phyloP scores from a whole-genome alignment of 441 rosid genomes.

The Corymbia citriodora region DNA sequence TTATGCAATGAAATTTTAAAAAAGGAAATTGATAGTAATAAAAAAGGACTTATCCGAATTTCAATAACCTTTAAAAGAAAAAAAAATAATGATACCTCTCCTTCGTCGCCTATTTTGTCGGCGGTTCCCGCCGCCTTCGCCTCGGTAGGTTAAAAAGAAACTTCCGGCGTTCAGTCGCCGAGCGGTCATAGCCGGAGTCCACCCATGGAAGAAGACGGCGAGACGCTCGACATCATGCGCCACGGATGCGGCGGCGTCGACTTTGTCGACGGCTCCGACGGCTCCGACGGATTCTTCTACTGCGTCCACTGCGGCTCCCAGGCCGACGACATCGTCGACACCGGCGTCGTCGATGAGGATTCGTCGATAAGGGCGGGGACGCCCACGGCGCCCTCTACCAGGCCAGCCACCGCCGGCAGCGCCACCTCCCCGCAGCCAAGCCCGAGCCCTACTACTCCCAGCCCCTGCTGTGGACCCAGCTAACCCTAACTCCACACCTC shows the following conservation, averaged over 20 bases:
- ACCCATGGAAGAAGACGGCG: constrained; percentile 3
- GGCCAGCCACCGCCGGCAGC: constrained; percentile 24
- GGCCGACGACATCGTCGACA: constrained; percentile 39
- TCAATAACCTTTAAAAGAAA: background rate
- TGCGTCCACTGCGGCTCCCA: constrained; percentile 35
- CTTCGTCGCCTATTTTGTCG: background rate
- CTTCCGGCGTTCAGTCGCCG: background rate
- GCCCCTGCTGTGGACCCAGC: constrained; percentile 19
- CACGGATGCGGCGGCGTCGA: constrained; percentile 36
- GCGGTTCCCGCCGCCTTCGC: background rate
- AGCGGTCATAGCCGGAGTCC: background rate
- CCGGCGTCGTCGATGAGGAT: constrained; percentile 54
- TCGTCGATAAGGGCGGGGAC: constrained; percentile 27
- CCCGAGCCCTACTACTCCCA: background rate
- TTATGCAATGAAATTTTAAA: background rate
- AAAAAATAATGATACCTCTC: background rate
- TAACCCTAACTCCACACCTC: background rate
- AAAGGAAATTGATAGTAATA: background rate
- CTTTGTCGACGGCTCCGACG: constrained; percentile 28
- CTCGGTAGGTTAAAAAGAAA: background rate
- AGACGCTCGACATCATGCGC: constrained; percentile 14
- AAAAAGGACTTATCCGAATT: background rate
- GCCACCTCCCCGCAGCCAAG: background rate
- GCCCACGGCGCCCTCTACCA: constrained; percentile 35
- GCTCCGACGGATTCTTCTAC: constrained; percentile 44